phyloP scores from a whole-genome alignment of 2,329 filamentous ascomycete genomes.

The Aspergillus sclerotialis region DNA sequence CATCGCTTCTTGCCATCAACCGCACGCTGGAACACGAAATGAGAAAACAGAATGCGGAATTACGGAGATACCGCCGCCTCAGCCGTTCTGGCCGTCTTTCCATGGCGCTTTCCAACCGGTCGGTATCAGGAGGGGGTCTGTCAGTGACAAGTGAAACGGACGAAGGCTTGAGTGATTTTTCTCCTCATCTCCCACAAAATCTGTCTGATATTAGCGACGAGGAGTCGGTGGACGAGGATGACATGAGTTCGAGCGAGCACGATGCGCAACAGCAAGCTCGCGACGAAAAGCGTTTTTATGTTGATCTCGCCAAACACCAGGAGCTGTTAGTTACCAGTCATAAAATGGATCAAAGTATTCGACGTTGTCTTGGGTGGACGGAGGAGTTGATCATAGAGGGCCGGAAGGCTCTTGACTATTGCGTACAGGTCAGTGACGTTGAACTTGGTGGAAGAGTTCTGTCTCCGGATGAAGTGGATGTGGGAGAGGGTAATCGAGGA shows the following conservation, averaged over 20 bases:
- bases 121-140: slow-evolving; percentile 38
- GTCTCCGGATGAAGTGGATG: slow-evolving; percentile 54
- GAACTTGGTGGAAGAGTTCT: slow-evolving; percentile 76
- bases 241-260: slow-evolving; percentile 29
- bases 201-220: slow-evolving; percentile 35
- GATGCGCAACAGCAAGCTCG: slow-evolving; percentile 53
- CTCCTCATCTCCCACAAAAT: slow-evolving; percentile 24
- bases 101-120: slow-evolving; percentile 42
- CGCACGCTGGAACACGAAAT: slow-evolving; percentile 84
- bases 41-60: slow-evolving; percentile 80
- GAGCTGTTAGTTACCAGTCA: slow-evolving; percentile 84
- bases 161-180: slow-evolving; percentile 26
- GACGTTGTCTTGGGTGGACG: slow-evolving; percentile 80
- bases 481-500: slow-evolving; percentile 22
- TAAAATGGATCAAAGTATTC: slow-evolving; percentile 91
- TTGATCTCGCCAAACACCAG: slow-evolving; percentile 82
- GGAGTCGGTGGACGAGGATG: slow-evolving; percentile 31
- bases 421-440: slow-evolving; percentile 70
- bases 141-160: slow-evolving; percentile 41
- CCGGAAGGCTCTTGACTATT: slow-evolving; percentile 77
- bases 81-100: slow-evolving; percentile 73
- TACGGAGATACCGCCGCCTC: slow-evolving; percentile 78
- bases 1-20: slow-evolving; percentile 90
- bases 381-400: slow-evolving; percentile 87
- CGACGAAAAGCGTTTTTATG: slow-evolving; percentile 75